Evolutionary conservation across 2,329 filamentous ascomycete genomes (phyloP), one percentile per base, ranked within the genome.

Genomic region (Chrysoporthe austroafricana): DNA sequence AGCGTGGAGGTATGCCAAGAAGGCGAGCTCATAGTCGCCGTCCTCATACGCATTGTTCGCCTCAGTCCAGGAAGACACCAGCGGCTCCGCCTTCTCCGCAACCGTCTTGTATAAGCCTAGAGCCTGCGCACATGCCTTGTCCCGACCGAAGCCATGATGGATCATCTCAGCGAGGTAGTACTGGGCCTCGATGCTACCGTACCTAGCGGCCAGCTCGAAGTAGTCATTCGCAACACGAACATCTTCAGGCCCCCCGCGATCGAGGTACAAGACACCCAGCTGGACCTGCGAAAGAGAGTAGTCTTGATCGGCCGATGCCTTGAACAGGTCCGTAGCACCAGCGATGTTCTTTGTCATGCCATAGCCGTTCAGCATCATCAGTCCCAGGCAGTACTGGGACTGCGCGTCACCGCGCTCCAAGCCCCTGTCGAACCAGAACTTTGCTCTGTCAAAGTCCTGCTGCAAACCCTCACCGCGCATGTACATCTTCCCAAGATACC

Each of bases 111-210:
- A 97, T 77, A 96, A 96, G 14, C 86, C 86, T 54, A 93, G 85
- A 1, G 94, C 93, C 67, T 92, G 85, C 8, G 84, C 85, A 74
- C 94, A 97, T 14, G 91, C 90, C 72, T 90, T 89, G 71, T 97
- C 92, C 46, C 92, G 86, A 5, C 92, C 93, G 42, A 96, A 86
- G 0, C 92, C 94, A 70, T 92, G 87, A 72, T 94, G 88, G 34
- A 90, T 90, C 82, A 97, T 88, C 79, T 97, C 94, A 1, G 93
- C 94, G 4, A 97, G 87, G 77, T 97, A 97, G 79, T 97, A 97
- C 76, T 92, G 93, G 0, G 94, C 92, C 78, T 97, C 94, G 70
- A 97, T 91, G 75, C 94, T 91, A 16, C 90, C 90, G 76, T 93
- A 93, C 34, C 92, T 85, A 52, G 91, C 91, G 5, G 94, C 94